phyloP scores from a whole-genome alignment of 768 basidiomycete genomes.

The Phlegmacium glaucopus region DNA sequence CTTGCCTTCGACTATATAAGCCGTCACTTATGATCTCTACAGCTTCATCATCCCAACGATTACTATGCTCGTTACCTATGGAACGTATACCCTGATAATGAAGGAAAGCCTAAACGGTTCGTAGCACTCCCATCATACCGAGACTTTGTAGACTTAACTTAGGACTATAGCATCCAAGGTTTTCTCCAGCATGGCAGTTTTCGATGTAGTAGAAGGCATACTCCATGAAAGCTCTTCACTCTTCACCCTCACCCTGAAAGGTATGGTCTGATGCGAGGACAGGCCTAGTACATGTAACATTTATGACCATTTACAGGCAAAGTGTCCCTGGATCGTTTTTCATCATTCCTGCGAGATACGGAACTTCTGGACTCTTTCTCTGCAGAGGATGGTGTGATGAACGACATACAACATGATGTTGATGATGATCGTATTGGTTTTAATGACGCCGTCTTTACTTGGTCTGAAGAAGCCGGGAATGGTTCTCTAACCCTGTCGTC shows the following conservation, averaged over 20 bases:
- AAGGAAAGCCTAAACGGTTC: constrained; percentile 20
- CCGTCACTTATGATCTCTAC: not conserved
- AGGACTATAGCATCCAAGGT: constrained; percentile 38
- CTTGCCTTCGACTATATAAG: not conserved
- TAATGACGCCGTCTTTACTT: constrained; percentile 50
- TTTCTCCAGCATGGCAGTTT: constrained; percentile 58
- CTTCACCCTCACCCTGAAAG: constrained; percentile 25
- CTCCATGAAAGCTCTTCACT: constrained; percentile 35
- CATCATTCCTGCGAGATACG: constrained; percentile 41
- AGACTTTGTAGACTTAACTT: constrained; percentile 12
- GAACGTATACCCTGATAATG: constrained; percentile 45
- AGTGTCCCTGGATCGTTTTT: constrained; percentile 59
- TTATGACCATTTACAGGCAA: constrained; percentile 16
- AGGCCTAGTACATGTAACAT: not conserved
- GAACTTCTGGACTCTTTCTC: constrained; percentile 45
- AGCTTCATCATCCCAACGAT: constrained; percentile 59
- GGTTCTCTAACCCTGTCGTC: constrained; percentile 38
- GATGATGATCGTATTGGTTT: constrained; percentile 41
- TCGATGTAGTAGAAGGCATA: constrained; percentile 56
- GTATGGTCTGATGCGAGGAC: constrained; percentile 24
- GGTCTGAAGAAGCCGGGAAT: constrained; percentile 37
- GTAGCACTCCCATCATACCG: not conserved
- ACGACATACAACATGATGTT: not conserved
- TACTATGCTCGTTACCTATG: constrained; percentile 64
- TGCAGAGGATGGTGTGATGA: not conserved